Base-by-base conservation (phyloP, 805 yeast genomes). In the Teunomyces pallodes region DNA sequence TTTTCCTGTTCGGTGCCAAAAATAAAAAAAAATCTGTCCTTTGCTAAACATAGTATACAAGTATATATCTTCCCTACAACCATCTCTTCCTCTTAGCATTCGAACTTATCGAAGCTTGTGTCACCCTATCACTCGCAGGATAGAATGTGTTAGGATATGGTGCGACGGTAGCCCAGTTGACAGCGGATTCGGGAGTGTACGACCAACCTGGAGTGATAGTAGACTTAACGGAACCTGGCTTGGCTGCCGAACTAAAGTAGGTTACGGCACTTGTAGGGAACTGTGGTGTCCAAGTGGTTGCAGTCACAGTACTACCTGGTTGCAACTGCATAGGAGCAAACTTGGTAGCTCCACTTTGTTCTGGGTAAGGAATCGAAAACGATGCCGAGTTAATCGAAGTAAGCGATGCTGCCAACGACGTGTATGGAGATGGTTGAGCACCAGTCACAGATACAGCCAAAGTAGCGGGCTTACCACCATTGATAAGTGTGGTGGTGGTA, bases 301-400 rank as follows among this genome's bases (percentile, higher is more conserved):
- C 80, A 0, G 96, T 87, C 24, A 90, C 80, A 8, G 69, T 70
- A 1, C 86, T 60, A 3, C 85, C 87, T 5, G 99, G 97, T 67
- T 90, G 96, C 50, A 75, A 64, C 69, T 91, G 97, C 96, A 90
- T 89, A 46, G 97, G 97, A 1, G 98, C 97, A 65, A 69, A 88
- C 57, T 91, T 79, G 8, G 87, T 81, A 16, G 56, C 66, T 28
- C 96, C 96, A 0, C 94, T 85, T 70, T 92, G 98, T 57, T 57
- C 53, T 2, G 88, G 79, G 69, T 91, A 92, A 2, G 95, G 78
- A 5, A 90, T 70, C 2, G 84, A 62, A 64, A 85, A 86, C 2
- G 90, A 83, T 9, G 63, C 66, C 1, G 74, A 59, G 56, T 68
- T 54, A 36, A 65, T 38, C 9, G 66, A 10, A 5, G 51, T 47